These are phyloP conservation scores for Leishmania turanica DNA, from an alignment of 208 protist species.

Conservation along the genomic window DNA sequence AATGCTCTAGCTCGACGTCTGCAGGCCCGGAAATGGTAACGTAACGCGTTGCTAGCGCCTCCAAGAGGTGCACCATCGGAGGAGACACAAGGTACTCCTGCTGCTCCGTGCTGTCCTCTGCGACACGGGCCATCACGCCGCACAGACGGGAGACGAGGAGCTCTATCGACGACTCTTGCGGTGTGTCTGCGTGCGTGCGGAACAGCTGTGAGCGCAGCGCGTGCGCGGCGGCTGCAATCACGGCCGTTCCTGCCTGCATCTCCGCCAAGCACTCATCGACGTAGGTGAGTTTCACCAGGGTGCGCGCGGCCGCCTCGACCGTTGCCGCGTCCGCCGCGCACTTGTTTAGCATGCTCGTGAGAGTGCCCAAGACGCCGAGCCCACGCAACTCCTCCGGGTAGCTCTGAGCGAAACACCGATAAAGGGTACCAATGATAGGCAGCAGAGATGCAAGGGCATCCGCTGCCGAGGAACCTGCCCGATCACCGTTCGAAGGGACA, in stretches of 20 bases:
- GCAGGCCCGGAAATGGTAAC: constrained; percentile 1
- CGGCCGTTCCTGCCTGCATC: constrained; percentile 31
- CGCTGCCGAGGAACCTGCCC: neutral
- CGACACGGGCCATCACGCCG: constrained; percentile 43
- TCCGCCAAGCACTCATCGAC: constrained; percentile 45
- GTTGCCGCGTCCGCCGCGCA: constrained; percentile 33
- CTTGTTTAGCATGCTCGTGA: constrained; percentile 45
- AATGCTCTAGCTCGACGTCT: neutral
- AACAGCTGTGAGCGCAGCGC: constrained; percentile 35
- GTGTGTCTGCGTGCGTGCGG: neutral
- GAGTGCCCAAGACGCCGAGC: constrained; percentile 28
- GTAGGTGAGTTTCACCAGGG: constrained; percentile 73
- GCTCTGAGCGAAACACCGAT: constrained; percentile 19
- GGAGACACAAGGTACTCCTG: constrained; percentile 38
- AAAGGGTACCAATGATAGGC: constrained; percentile 11
- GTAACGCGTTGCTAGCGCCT: constrained; percentile 24
- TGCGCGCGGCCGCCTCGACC: constrained; percentile 60
- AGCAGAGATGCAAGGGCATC: neutral
- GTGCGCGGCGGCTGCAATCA: constrained; percentile 37
- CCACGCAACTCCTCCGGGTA: constrained; percentile 12
- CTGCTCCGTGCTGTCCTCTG: constrained; percentile 35
- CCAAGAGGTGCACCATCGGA: constrained; percentile 16
- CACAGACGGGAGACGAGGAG: constrained; percentile 49
- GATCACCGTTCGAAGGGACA: neutral
- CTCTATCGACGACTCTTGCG: constrained; percentile 29